These are phyloP conservation scores for Austroboletus niveus DNA, from an alignment of 1,284 basidiomycete genomes.

Conservation along the genomic window DNA sequence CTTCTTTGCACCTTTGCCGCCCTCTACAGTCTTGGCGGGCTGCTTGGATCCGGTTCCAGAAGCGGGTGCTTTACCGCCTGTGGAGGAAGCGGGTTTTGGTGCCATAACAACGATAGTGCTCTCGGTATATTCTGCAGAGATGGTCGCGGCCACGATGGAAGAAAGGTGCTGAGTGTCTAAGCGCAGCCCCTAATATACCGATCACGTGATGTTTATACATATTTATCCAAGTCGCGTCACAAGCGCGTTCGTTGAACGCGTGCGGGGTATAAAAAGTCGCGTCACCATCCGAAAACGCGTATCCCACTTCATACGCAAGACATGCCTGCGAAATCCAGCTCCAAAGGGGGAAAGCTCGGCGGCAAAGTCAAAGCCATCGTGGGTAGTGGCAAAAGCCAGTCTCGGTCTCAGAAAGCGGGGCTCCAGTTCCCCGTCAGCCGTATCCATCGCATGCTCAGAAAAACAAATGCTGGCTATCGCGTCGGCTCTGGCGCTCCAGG, in stretches of 20 bases:
- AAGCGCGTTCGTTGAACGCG: constrained; percentile 42
- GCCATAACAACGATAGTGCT: constrained; percentile 45
- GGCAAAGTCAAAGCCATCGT: constrained; percentile 49
- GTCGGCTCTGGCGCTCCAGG: constrained; percentile 60
- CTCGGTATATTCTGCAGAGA: background rate
- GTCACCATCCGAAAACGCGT: constrained; percentile 1
- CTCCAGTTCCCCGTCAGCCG: constrained; percentile 82
- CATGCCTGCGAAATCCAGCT: constrained; percentile 36
- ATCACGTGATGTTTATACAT: constrained; percentile 41
- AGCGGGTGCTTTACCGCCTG: constrained; percentile 82
- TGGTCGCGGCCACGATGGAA: constrained; percentile 19
- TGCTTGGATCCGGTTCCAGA: constrained; percentile 79
- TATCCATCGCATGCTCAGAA: constrained; percentile 74
- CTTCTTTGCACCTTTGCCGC: constrained; percentile 82
- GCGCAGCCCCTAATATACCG: constrained; percentile 38
- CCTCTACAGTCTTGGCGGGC: constrained; percentile 71
- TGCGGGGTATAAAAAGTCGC: constrained; percentile 37
- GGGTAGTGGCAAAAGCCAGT: constrained; percentile 48
- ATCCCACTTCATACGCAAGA: background rate
- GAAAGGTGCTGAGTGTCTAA: constrained; percentile 17
- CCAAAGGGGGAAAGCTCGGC: constrained; percentile 52
- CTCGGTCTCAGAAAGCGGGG: constrained; percentile 82
- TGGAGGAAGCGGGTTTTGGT: constrained; percentile 77
- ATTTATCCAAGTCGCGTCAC: constrained; percentile 34
- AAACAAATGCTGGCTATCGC: constrained; percentile 65